Base-by-base conservation (phyloP, 441 rosid species). In the Cnidoscolus chayamansa region DNA sequence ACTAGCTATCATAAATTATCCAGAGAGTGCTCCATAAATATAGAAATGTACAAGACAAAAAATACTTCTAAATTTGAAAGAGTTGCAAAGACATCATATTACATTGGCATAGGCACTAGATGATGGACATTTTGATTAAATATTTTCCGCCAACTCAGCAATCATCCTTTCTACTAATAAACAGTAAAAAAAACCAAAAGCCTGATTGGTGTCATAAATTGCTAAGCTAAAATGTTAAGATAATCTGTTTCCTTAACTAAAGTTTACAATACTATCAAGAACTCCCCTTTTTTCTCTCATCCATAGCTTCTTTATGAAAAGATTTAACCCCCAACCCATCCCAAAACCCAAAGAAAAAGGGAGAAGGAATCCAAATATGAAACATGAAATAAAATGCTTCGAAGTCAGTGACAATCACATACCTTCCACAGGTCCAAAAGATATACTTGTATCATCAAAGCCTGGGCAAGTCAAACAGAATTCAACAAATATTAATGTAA, bases 361-460 rank as follows among this genome's bases (percentile, higher is more conserved):
- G 37, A 48, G 16, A 66, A 30, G 47, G 57, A 74, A 35, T 58
- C 20, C 62, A 65, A 15, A 68, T 11, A 66, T 17, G 43, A 74
- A 63, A 19, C 9, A 66, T 17, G 45, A 76, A 63, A 19, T 69
- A 64, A 63, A 56, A 62, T 72, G 70, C 40, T 35, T 75, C 57
- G 58, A 80, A 74, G 32, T 54, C 54, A 73, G 72, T 62, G 62
- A 69, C 49, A 72, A 57, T 25, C 19, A 31, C 73, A 68, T 88
- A 93, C 99, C 98, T 91, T 95, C 99, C 67, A 90, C 91, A 1
- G 97, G 92, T 72, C 99, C 98, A 79, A 95, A 95, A 50, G 97
- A 77, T 72, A 95, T 82, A 81, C 90, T 81, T 32, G 94, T 57
- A 74, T 93, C 99, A 53, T 93, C 99, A 80, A 95, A 89, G 70